Evolutionary conservation across 169 alveolate species (phyloP).

Genomic region (Cryptosporidium canis): DNA sequence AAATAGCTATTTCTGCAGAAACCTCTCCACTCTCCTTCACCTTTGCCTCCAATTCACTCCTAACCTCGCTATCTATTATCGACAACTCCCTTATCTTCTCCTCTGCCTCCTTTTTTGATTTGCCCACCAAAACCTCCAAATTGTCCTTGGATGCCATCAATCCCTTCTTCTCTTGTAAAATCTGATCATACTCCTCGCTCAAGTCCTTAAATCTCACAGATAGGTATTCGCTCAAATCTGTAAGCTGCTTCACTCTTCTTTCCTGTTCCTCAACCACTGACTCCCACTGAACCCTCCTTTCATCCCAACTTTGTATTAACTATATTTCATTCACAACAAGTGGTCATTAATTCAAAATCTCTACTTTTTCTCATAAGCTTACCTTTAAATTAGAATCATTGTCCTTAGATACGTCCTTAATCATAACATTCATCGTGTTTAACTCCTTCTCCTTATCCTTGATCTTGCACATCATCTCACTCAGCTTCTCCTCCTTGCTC

Average conservation of each 20-base stretch:
- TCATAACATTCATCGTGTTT: background rate
- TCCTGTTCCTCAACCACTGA: conserved; percentile 15
- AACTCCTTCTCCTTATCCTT: background rate
- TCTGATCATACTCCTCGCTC: conserved; percentile 19
- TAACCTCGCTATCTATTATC: conserved; percentile 5
- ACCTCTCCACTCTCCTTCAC: background rate
- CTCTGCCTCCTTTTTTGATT: conserved; percentile 48
- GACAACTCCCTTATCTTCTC: conserved; percentile 54
- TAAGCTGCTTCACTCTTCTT: conserved; percentile 12
- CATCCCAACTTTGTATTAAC: conserved; percentile 6
- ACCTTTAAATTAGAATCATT: conserved; percentile 9
- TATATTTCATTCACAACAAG: background rate
- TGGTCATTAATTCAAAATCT: background rate
- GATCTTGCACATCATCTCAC: background rate
- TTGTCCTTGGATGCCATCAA: conserved; percentile 30
- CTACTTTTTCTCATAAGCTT: background rate
- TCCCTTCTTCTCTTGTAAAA: conserved; percentile 18
- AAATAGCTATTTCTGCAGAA: background rate
- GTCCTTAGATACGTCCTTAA: background rate
- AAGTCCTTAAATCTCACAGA: conserved; percentile 32
- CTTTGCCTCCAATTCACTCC: conserved; percentile 20
- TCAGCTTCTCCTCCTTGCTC: background rate
- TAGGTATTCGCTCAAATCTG: conserved; percentile 14
- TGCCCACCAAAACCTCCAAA: conserved; percentile 38
- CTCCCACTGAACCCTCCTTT: background rate